Base-by-base conservation (phyloP, 305 asterid species). In the Fraxinus ornus region DNA sequence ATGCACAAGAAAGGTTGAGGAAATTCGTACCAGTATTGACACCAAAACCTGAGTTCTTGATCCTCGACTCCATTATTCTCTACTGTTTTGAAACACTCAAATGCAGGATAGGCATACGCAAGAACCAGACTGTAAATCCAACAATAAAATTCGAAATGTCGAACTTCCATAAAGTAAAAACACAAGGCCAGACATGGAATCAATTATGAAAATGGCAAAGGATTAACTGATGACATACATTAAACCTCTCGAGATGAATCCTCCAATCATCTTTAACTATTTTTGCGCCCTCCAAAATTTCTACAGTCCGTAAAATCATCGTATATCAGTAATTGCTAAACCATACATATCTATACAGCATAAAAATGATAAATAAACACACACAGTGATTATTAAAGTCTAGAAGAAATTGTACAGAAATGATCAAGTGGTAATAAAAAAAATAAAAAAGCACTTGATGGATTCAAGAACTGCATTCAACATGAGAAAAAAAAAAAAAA, bases 41-140 rank as follows among this genome's bases (percentile, higher is more conserved):
- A 95, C 99, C 99, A 95, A 77, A 92, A 95, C 9, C 97, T 83
- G 83, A 95, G 93, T 70, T 95, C 98, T 57, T 87, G 93, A 83
- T 87, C 89, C 28, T 86, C 91, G 17, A 94, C 98, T 87, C 88
- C 88, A 88, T 90, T 86, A 83, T 88, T 95, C 89, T 94, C 99
- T 78, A 95, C 83, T 7, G 94, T 86, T 87, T 91, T 95, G 87
- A 93, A 95, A 81, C 99, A 95, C 77, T 94, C 97, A 82, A 93
- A 90, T 7, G 98, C 99, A 80, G 99, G 99, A 78, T 95, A 95
- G 10, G 94, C 99, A 86, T 94, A 95, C 78, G 98, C 99, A 39
- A 95, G 94, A 82, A 91, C 91, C 91, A 95, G 83, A 84, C 99
- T 95, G 91, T 35, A 19, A 82, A 81, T 39, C 24, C 79, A 85